These are phyloP conservation scores for Penicillium olsonii DNA, from an alignment of 2,329 filamentous ascomycete species.

Conservation along the genomic window DNA sequence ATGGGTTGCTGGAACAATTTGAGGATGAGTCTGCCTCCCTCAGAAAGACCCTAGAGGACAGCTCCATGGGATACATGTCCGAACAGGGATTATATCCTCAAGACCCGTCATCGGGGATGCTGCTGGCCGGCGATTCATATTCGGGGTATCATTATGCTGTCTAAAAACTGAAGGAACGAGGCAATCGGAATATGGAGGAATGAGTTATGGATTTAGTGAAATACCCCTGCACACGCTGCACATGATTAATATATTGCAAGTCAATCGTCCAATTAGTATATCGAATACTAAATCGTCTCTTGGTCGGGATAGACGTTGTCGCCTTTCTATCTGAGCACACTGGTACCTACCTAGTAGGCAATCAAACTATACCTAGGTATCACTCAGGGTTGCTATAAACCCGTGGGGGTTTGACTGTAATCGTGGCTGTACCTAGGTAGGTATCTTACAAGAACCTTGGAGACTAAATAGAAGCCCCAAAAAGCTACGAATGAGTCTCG, in stretches of 20 bases:
- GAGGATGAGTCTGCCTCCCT: constrained; percentile 31
- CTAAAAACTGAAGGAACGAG: background rate
- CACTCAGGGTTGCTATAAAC: too few species aligned
- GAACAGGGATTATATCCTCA: constrained; percentile 14
- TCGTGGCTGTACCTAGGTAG: too few species aligned
- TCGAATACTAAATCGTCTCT: too few species aligned
- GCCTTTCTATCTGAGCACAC: too few species aligned
- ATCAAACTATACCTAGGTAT: too few species aligned
- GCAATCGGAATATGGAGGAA: background rate
- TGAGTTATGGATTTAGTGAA: constrained; percentile 5
- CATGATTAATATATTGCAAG: constrained; percentile 4
- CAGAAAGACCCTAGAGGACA: constrained; percentile 28
- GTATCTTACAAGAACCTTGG: too few species aligned
- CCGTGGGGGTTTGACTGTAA: too few species aligned
- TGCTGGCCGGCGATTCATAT: constrained; percentile 25
- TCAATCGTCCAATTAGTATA: background rate
- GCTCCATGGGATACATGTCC: constrained; percentile 21
- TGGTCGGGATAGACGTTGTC: too few species aligned
- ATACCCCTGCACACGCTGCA: constrained; percentile 8
- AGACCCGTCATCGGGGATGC: constrained; percentile 15
- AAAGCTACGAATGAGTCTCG: too few species aligned
- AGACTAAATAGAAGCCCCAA: too few species aligned
- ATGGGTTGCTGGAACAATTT: constrained; percentile 33
- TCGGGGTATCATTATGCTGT: constrained; percentile 10
- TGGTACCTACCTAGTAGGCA: too few species aligned